Percentiles rank a stretch among this genome's conserved stretches.
Conservation (phyloP, 352 stramenopile genomes). For the Phytophthora multivora region DNA sequence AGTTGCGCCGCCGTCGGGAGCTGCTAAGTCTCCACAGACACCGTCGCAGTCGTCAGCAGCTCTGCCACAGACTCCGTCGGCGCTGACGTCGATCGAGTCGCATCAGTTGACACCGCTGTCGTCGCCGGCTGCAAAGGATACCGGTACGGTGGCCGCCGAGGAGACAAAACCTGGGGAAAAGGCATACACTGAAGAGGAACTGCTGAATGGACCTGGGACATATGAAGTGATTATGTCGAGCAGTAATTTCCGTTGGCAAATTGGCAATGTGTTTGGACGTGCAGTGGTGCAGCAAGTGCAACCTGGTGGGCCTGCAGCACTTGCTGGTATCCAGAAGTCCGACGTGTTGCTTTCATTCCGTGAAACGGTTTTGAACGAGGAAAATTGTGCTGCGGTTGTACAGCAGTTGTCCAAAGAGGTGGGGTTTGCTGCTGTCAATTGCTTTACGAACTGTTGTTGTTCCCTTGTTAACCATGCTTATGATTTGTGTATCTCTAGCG, state of each 20-base stretch:
- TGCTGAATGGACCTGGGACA: constrained; percentile 61
- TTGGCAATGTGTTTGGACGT: constrained; percentile 84
- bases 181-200: constrained; percentile 34
- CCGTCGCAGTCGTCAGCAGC: constrained; percentile 39
- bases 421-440: constrained; percentile 4
- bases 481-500: constrained; percentile 33
- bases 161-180: constrained; percentile 15
- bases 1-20: constrained; percentile 27
- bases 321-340: constrained; percentile 82
- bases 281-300: constrained; percentile 84
- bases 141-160: constrained; percentile 2
- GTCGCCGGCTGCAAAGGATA: constrained; percentile 29
- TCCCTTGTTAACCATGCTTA: constrained; percentile 9
- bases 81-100: constrained; percentile 52
- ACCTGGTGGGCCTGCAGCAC: constrained; percentile 59
- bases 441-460: background rate
- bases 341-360: constrained; percentile 83
- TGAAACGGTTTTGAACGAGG: constrained; percentile 72
- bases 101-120: constrained; percentile 63
- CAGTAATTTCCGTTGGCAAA: constrained; percentile 80
- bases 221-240: constrained; percentile 86
- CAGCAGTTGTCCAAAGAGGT: constrained; percentile 82
- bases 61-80: constrained; percentile 43
- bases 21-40: constrained; percentile 21
- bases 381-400: constrained; percentile 80